A percentile compares a stretch with the other conserved stretches of the same genome.
These are phyloP conservation scores for Pythium guiyangense DNA, from an alignment of 352 stramenopile genomes.

Conservation along the genomic window DNA sequence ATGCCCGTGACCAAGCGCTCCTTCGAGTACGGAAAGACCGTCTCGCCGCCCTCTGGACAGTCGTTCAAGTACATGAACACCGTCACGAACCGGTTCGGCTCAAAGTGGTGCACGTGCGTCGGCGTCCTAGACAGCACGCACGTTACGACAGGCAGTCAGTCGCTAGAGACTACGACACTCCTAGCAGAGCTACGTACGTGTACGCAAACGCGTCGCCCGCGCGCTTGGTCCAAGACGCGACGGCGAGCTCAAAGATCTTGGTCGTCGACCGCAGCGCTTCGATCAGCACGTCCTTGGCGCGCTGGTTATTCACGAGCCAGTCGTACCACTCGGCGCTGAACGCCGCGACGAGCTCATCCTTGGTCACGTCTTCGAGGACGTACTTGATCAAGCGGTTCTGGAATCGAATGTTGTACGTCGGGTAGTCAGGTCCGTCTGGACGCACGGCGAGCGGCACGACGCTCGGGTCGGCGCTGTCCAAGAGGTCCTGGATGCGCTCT, in stretches of 20 bases:
- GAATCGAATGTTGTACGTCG: slow-evolving; percentile 51
- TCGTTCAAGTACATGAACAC: slow-evolving; percentile 95
- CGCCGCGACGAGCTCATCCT: slow-evolving; percentile 27
- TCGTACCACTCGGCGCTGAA: slow-evolving; percentile 40
- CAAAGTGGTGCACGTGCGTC: slow-evolving; percentile 45
- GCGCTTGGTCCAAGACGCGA: slow-evolving; percentile 49
- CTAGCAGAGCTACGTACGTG: slow-evolving; percentile 21
- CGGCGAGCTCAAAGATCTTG: slow-evolving; percentile 36
- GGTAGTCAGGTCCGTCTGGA: slow-evolving; percentile 41
- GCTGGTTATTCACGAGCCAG: slow-evolving; percentile 47
- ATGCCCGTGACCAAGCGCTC: slow-evolving; percentile 51
- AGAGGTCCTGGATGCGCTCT: slow-evolving; percentile 47
- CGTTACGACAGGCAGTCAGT: too few relatives aligned
- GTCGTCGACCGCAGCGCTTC: slow-evolving; percentile 30
- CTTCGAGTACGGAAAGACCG: slow-evolving; percentile 65
- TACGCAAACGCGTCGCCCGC: slow-evolving; percentile 42
- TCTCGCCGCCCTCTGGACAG: slow-evolving; percentile 89
- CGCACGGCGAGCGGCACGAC: slow-evolving; percentile 28
- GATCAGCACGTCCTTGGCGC: slow-evolving; percentile 43
- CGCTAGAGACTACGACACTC: too few relatives aligned
- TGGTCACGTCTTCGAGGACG: slow-evolving; percentile 42
- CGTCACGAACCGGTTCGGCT: slow-evolving; percentile 92
- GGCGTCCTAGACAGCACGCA: too few relatives aligned
- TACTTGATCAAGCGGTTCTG: slow-evolving; percentile 47
- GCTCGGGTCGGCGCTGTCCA: slow-evolving; percentile 28